phyloP scores from a whole-genome alignment of 1,139 yeast species.

The Blastobotrys raffinosifermentans region DNA sequence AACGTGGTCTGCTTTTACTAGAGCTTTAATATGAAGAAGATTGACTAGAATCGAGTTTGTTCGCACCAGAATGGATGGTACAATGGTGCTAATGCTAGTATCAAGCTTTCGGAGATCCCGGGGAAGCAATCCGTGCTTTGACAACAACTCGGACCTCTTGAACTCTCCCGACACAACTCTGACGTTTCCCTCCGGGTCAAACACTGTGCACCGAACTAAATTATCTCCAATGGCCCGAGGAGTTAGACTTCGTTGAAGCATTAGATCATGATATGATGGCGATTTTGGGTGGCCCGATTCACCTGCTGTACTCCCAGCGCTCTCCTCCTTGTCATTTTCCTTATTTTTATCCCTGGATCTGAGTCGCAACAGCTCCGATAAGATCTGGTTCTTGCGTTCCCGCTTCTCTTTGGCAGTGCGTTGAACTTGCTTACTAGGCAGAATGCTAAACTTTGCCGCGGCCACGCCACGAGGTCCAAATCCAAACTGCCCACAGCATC shows the following conservation, averaged over 20 bases:
- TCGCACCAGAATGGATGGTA: slow-evolving; percentile 80
- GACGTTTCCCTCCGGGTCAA: slow-evolving; percentile 68
- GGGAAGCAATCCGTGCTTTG: slow-evolving; percentile 71
- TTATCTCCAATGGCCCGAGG: slow-evolving; percentile 31
- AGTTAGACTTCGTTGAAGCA: slow-evolving; percentile 31
- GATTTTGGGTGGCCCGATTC: no score
- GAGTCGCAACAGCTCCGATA: no score
- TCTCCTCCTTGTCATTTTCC: no score
- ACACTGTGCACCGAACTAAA: slow-evolving; percentile 60
- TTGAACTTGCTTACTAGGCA: no score
- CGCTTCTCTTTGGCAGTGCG: no score
- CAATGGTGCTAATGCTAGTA: slow-evolving; percentile 80
- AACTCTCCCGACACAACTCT: slow-evolving; percentile 69
- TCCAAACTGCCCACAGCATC: no score
- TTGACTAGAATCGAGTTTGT: slow-evolving; percentile 74
- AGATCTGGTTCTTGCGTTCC: no score
- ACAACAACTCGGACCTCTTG: slow-evolving; percentile 68
- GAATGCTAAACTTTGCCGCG: no score
- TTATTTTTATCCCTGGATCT: no score
- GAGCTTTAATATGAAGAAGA: slow-evolving; percentile 78
- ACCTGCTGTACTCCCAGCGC: no score
- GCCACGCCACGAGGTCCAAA: no score
- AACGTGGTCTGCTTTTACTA: slow-evolving; percentile 73
- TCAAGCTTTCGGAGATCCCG: slow-evolving; percentile 84
- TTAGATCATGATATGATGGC: slow-evolving; percentile 21